Percentiles rank a stretch among this genome's conserved stretches.
These are phyloP conservation scores for Salix koriyanagi DNA, from an alignment of 345 rosid species.

Conservation along the genomic window DNA sequence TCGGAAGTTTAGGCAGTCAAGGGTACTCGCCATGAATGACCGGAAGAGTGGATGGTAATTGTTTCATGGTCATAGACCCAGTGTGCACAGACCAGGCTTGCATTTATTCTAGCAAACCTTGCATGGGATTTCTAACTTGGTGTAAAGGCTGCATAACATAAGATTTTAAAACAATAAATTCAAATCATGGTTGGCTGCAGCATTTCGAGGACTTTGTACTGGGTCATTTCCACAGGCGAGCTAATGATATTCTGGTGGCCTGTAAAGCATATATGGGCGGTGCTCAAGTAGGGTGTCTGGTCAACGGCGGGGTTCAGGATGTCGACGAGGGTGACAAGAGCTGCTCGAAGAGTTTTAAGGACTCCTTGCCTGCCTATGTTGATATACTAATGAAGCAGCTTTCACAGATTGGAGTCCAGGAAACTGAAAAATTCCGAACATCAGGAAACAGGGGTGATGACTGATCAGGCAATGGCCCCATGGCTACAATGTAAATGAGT, in stretches of 20 bases:
- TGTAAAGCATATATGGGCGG: slow-evolving; percentile 73
- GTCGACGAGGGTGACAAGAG: slow-evolving; percentile 41
- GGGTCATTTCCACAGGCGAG: slow-evolving; percentile 69
- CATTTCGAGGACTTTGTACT: slow-evolving; percentile 65
- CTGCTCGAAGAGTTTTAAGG: slow-evolving; percentile 43
- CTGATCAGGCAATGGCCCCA: not conserved
- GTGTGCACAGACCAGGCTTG: not conserved
- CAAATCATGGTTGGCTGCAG: slow-evolving; percentile 38
- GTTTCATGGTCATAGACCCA: not conserved
- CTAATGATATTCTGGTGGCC: slow-evolving; percentile 59
- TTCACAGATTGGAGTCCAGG: slow-evolving; percentile 42
- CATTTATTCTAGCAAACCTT: not conserved
- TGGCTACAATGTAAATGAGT: slow-evolving; percentile 7
- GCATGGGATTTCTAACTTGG: not conserved
- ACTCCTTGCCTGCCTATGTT: slow-evolving; percentile 30
- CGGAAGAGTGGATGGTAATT: not conserved
- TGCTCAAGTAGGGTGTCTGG: slow-evolving; percentile 57
- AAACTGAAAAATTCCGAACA: slow-evolving; percentile 30
- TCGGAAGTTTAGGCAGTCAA: not conserved
- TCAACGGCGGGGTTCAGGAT: slow-evolving; percentile 52
- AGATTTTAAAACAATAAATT: not conserved
- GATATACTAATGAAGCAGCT: slow-evolving; percentile 48
- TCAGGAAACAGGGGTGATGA: slow-evolving; percentile 7
- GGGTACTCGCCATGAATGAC: not conserved
- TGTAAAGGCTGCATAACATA: not conserved